Percentiles rank a stretch among this genome's conserved stretches.
Conservation (phyloP, 139 green algal species). For the Tetradesmus lagerheimii region DNA sequence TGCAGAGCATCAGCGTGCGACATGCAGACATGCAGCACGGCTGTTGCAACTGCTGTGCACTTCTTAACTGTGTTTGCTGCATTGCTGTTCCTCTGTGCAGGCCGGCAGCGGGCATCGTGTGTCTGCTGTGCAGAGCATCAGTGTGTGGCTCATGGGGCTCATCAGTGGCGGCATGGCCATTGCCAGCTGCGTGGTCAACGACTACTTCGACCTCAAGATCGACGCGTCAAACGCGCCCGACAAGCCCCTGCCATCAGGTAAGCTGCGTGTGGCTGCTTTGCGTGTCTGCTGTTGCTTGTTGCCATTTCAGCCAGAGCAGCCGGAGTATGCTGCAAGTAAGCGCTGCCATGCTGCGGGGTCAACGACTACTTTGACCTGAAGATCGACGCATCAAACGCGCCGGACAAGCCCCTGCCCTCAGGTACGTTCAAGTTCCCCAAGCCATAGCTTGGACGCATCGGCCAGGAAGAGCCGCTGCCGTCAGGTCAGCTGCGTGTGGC, state of each 20-base stretch:
- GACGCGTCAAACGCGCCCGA: slow-evolving; percentile 71
- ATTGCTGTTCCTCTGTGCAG: slow-evolving; percentile 36
- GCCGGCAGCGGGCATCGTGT: slow-evolving; percentile 23
- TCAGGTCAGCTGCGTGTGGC: no score
- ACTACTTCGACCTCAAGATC: slow-evolving; percentile 77
- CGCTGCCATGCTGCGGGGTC: slow-evolving; percentile 53
- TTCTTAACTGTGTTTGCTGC: no score
- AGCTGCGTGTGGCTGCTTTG: no score
- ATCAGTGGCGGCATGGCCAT: slow-evolving; percentile 64
- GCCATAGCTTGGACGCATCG: no score
- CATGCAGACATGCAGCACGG: not conserved
- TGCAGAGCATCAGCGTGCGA: slow-evolving; percentile 7
- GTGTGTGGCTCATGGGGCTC: slow-evolving; percentile 41
- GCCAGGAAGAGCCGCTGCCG: no score
- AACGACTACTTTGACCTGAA: slow-evolving; percentile 74
- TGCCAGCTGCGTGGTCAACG: slow-evolving; percentile 75
- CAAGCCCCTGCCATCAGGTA: slow-evolving; percentile 69
- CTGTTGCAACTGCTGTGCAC: not conserved
- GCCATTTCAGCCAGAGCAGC: no score
- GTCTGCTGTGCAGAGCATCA: slow-evolving; percentile 30
- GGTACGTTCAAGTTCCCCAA: no score
- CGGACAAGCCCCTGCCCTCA: slow-evolving; percentile 66
- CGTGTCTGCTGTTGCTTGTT: no score
- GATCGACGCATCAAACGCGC: slow-evolving; percentile 69
- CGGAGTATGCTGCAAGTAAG: no score